phyloP scores from a whole-genome alignment of 1,284 basidiomycete genomes.

The Pseudozyma hubeiensis region DNA sequence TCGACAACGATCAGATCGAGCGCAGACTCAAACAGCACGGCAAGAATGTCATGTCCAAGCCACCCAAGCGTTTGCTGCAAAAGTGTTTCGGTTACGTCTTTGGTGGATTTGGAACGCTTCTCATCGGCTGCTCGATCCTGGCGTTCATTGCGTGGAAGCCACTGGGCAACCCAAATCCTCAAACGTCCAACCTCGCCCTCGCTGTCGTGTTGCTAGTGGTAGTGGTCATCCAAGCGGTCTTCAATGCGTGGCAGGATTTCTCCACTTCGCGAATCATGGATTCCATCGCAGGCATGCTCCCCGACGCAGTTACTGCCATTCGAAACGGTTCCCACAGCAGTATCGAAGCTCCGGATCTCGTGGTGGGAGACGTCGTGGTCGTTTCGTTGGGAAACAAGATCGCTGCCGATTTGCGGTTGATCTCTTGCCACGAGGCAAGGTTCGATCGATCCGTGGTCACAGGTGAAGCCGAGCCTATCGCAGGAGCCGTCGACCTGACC shows the following conservation, averaged over 20 bases:
- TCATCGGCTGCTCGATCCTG: constrained; percentile 73
- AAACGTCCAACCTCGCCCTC: constrained; percentile 73
- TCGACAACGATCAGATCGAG: constrained; percentile 73
- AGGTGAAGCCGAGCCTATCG: constrained; percentile 74
- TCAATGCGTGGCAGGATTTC: constrained; percentile 71
- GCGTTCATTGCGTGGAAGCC: constrained; percentile 73
- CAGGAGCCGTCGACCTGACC: constrained; percentile 72
- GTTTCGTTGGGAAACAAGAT: constrained; percentile 70
- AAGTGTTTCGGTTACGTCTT: constrained; percentile 73
- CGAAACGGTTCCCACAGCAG: constrained; percentile 74
- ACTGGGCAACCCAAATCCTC: constrained; percentile 71
- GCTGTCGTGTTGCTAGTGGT: constrained; percentile 69
- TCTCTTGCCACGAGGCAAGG: constrained; percentile 72
- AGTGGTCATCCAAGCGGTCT: constrained; percentile 70
- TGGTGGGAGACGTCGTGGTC: constrained; percentile 77
- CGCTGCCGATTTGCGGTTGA: constrained; percentile 71
- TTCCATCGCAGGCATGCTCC: constrained; percentile 73
- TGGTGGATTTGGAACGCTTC: constrained; percentile 74
- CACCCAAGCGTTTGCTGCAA: constrained; percentile 72
- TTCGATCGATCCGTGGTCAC: constrained; percentile 77
- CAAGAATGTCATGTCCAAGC: constrained; percentile 72
- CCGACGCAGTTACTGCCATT: constrained; percentile 73
- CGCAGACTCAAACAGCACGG: constrained; percentile 72
- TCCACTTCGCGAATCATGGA: constrained; percentile 59
- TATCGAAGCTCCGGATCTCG: constrained; percentile 76